Conservation (phyloP, 2,329 filamentous ascomycete genomes). For the Stachybotrys echinatus region DNA sequence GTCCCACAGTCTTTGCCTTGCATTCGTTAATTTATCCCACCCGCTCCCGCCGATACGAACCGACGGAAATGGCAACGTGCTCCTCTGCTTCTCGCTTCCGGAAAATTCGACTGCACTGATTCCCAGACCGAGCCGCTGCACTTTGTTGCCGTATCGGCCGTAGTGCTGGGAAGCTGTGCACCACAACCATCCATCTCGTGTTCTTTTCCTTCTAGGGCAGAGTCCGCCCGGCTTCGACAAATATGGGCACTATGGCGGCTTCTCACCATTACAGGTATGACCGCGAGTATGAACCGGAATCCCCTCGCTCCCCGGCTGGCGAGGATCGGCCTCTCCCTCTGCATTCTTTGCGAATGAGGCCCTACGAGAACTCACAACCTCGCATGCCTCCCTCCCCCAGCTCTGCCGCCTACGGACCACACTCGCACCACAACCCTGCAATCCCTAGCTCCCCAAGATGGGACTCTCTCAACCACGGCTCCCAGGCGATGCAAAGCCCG, state of each 20-base stretch:
- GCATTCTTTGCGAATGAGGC: neutral
- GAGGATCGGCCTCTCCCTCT: neutral
- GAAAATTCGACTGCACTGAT: neutral
- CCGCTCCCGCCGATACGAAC: neutral
- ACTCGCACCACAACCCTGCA: neutral
- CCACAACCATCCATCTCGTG: neutral
- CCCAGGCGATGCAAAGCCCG: constrained; percentile 18
- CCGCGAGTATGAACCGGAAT: constrained; percentile 12
- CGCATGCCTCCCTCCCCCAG: neutral
- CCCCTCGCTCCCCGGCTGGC: neutral
- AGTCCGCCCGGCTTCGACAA: neutral
- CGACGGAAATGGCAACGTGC: neutral
- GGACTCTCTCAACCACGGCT: constrained; percentile 31
- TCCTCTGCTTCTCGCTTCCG: constrained; percentile 4
- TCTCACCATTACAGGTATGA: constrained; percentile 9
- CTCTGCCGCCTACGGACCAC: neutral
- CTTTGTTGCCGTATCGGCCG: neutral
- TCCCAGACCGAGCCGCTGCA: neutral
- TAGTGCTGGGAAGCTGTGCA: neutral
- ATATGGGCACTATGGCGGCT: constrained; percentile 8
- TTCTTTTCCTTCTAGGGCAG: neutral
- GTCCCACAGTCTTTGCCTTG: neutral
- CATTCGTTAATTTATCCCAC: neutral
- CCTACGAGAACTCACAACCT: neutral
- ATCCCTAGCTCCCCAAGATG: constrained; percentile 35